Percentiles rank a stretch among this genome's conserved stretches.
phyloP scores from a whole-genome alignment of 805 yeast species.

The Saturnispora mendoncae region DNA sequence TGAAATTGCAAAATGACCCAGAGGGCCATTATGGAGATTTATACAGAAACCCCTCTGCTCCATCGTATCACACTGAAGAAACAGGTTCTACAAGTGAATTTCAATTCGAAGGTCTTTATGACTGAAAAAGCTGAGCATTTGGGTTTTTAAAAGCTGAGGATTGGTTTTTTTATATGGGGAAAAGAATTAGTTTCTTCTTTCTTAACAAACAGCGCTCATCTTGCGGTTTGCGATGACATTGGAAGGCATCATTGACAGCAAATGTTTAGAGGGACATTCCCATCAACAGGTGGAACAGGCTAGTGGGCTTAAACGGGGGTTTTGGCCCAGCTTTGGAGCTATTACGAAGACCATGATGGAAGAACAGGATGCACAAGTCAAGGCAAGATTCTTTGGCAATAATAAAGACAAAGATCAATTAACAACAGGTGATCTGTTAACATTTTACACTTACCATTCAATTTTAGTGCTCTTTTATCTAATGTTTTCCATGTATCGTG shows the following conservation, averaged over 20 bases:
- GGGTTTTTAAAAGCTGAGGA: conserved; percentile 1
- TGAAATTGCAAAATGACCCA: neutral
- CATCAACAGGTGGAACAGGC: no score
- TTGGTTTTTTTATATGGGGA: no score
- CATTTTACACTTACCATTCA: conserved; percentile 36
- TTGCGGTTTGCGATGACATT: no score
- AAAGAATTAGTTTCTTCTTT: no score
- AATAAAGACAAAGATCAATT: neutral
- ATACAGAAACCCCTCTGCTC: conserved; percentile 2
- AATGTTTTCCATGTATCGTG: conserved; percentile 46
- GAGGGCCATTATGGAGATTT: neutral
- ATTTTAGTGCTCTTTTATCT: conserved; percentile 46
- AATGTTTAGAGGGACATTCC: no score
- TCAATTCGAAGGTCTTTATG: conserved; percentile 5
- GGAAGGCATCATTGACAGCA: neutral
- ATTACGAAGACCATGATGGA: conserved; percentile 17
- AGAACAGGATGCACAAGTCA: conserved; percentile 14
- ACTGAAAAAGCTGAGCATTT: neutral
- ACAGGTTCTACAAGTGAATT: neutral
- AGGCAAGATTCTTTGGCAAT: conserved; percentile 8
- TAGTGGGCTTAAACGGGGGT: no score
- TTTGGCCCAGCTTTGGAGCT: neutral
- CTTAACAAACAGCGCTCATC: no score
- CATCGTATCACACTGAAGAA: neutral
- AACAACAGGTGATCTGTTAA: conserved; percentile 8